These are phyloP conservation scores for Umbelopsis sp. DNA, from an alignment of 192 early-diverging fungal species.

Conservation along the genomic window DNA sequence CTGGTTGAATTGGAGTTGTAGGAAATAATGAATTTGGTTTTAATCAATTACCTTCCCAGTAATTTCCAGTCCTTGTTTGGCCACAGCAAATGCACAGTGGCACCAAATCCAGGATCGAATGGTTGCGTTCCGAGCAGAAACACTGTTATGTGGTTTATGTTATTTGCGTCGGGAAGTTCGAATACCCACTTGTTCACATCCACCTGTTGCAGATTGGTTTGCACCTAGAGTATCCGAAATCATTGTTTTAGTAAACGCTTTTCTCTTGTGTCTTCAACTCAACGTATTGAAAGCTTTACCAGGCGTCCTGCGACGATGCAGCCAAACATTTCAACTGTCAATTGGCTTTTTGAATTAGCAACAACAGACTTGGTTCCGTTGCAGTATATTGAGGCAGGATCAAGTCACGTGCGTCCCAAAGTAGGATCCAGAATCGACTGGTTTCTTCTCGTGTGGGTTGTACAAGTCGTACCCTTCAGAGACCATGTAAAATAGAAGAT, in stretches of 20 bases:
- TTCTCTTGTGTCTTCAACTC: not conserved
- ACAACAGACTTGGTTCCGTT: too few relatives aligned
- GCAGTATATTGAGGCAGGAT: too few relatives aligned
- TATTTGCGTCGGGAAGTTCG: slow-evolving; percentile 81
- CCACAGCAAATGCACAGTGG: slow-evolving; percentile 95
- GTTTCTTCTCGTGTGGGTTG: too few relatives aligned
- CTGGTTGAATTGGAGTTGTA: not conserved
- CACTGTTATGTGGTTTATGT: slow-evolving; percentile 94
- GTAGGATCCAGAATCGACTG: too few relatives aligned
- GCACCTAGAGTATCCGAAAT: slow-evolving; percentile 58
- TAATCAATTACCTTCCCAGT: slow-evolving; percentile 61
- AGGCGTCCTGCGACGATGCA: slow-evolving; percentile 90
- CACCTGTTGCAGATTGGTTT: slow-evolving; percentile 90
- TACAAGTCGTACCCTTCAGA: too few relatives aligned
- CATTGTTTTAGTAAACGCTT: not conserved
- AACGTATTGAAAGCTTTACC: slow-evolving; percentile 34
- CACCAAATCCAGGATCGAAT: slow-evolving; percentile 89
- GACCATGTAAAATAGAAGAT: too few relatives aligned
- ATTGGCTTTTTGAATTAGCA: too few relatives aligned
- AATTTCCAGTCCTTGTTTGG: slow-evolving; percentile 78
- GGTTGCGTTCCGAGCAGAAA: slow-evolving; percentile 86
- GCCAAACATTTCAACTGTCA: slow-evolving; percentile 74
- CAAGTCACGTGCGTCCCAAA: too few relatives aligned
- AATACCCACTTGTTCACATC: slow-evolving; percentile 89
- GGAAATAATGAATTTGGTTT: not conserved